Evolutionary conservation across 768 basidiomycete species (phyloP).

Genomic region (Neoboletus magnificus): DNA sequence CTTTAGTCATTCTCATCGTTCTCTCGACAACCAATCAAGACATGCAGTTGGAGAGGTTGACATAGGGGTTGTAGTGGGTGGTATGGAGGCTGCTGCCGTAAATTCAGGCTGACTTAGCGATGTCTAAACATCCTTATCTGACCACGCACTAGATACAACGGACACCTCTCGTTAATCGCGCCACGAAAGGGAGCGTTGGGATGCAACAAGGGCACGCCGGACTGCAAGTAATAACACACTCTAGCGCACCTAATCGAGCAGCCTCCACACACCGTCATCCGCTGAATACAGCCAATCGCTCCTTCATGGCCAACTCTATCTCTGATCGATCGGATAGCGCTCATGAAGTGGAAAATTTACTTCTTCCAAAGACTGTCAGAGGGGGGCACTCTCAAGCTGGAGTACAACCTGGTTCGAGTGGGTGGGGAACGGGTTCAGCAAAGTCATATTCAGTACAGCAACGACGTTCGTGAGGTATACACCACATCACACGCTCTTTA

Average conservation of each 20-base stretch:
- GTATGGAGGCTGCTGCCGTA: conserved; percentile 67
- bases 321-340: conserved; percentile 66
- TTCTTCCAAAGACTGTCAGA: conserved; percentile 35
- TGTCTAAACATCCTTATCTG: background rate
- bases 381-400: conserved; percentile 9
- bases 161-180: conserved; percentile 60
- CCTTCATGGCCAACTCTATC: conserved; percentile 42
- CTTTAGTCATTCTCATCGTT: conserved; percentile 15
- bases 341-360: conserved; percentile 68
- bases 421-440: conserved; percentile 36
- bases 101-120: background rate
- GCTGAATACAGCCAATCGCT: conserved; percentile 35
- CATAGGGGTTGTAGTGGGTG: conserved; percentile 54
- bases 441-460: conserved; percentile 25
- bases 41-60: conserved; percentile 34
- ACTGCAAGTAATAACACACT: conserved; percentile 28
- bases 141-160: conserved; percentile 56
- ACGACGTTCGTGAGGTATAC: conserved; percentile 21
- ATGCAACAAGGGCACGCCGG: conserved; percentile 32
- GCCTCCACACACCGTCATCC: conserved; percentile 43
- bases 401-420: conserved; percentile 27
- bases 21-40: conserved; percentile 19
- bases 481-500: background rate
- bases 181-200: conserved; percentile 30
- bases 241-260: conserved; percentile 18